phyloP scores from a whole-genome alignment of 1,284 basidiomycete species.

The Cryptococcus sp. region DNA sequence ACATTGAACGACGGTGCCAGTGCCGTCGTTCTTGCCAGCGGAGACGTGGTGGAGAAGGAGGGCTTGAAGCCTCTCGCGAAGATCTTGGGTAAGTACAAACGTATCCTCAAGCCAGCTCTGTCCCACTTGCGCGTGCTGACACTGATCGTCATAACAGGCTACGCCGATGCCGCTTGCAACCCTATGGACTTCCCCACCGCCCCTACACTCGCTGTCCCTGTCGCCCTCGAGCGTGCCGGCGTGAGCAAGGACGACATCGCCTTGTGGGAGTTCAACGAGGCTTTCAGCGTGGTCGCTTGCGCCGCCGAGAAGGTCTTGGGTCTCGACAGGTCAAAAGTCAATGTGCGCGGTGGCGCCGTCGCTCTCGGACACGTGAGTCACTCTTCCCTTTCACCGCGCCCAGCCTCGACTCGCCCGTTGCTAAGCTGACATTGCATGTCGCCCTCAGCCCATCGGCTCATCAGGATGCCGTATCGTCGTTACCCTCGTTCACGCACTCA shows the following conservation, averaged over 20 bases:
- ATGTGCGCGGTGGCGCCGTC: slow-evolving; percentile 90
- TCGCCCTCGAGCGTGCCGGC: slow-evolving; percentile 84
- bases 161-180: slow-evolving; percentile 93
- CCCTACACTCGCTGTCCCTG: slow-evolving; percentile 86
- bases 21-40: slow-evolving; percentile 89
- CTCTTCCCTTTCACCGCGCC: not conserved
- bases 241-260: slow-evolving; percentile 82
- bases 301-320: slow-evolving; percentile 86
- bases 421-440: slow-evolving; percentile 7
- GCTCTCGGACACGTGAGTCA: slow-evolving; percentile 76
- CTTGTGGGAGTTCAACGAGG: slow-evolving; percentile 96
- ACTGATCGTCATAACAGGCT: slow-evolving; percentile 61
- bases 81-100: slow-evolving; percentile 70
- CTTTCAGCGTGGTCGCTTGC: slow-evolving; percentile 92
- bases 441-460: slow-evolving; percentile 74
- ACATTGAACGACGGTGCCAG: slow-evolving; percentile 97
- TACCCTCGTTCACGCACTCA: slow-evolving; percentile 85
- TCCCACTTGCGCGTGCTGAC: not conserved
- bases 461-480: slow-evolving; percentile 95
- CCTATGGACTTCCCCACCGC: slow-evolving; percentile 98
- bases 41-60: slow-evolving; percentile 83
- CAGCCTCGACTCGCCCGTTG: slow-evolving; percentile 8
- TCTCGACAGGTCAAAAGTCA: slow-evolving; percentile 85
- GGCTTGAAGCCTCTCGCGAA: slow-evolving; percentile 87
- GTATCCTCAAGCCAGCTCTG: slow-evolving; percentile 29